Conservation (phyloP, 192 early-diverging fungal genomes). For the Lunasporangiospora selenospora region DNA sequence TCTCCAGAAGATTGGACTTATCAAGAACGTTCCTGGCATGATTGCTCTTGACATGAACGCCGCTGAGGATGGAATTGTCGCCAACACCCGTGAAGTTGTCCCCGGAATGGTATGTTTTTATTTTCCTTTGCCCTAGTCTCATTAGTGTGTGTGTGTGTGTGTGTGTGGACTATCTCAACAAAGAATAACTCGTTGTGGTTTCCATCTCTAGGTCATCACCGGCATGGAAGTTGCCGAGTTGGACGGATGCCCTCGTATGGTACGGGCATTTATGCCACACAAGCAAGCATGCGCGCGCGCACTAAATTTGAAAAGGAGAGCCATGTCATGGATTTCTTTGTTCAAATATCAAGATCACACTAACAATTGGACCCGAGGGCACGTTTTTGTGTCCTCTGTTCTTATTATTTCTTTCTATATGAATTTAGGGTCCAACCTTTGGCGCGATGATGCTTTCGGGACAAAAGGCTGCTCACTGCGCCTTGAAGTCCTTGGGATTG, state of each 20-base stretch:
- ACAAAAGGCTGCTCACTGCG: conserved; percentile 71
- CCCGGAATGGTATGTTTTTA: conserved; percentile 63
- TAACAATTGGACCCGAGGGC: too few relatives aligned
- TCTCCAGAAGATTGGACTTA: conserved; percentile 61
- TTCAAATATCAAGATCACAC: too few relatives aligned
- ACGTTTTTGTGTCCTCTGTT: too few relatives aligned
- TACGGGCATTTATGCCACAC: too few relatives aligned
- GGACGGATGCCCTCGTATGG: conserved; percentile 74
- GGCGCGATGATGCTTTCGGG: conserved; percentile 73
- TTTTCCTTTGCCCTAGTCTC: too few relatives aligned
- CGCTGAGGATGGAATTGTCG: conserved; percentile 71
- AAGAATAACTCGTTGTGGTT: neutral
- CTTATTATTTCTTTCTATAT: conserved; percentile 2
- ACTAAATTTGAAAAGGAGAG: too few relatives aligned
- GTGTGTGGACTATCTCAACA: neutral
- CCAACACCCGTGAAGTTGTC: conserved; percentile 69
- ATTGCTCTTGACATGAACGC: conserved; percentile 71
- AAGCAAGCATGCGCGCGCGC: too few relatives aligned
- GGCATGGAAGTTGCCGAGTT: conserved; percentile 80
- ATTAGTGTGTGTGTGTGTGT: too few relatives aligned
- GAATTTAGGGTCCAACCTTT: conserved; percentile 51
- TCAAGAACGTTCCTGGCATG: conserved; percentile 66
- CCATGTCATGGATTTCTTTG: too few relatives aligned
- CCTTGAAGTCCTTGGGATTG: conserved; percentile 54
- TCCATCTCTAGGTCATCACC: conserved; percentile 24